phyloP scores from a whole-genome alignment of 495 filamentous ascomycete species.

The Daldinia concentrica region DNA sequence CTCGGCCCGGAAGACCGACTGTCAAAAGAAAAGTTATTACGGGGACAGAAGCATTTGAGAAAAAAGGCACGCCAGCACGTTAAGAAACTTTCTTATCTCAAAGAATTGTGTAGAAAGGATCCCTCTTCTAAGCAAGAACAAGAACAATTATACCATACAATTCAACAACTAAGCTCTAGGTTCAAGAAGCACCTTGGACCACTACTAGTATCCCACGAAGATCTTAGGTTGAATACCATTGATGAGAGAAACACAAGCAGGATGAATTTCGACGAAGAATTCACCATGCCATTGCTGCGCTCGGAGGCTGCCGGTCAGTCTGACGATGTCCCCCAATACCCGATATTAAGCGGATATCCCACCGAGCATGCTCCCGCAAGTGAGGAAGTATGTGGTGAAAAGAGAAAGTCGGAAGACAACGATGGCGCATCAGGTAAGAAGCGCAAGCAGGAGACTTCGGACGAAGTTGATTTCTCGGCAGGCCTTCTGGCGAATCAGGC shows the following conservation, averaged over 20 bases:
- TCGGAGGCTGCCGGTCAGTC: background rate
- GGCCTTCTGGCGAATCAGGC: background rate
- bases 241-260: background rate
- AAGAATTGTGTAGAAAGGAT: conserved; percentile 2
- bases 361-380: background rate
- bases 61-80: conserved; percentile 7
- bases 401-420: background rate
- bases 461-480: background rate
- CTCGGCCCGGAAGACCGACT: background rate
- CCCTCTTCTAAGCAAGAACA: conserved; percentile 1
- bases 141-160: conserved; percentile 2
- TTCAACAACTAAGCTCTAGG: conserved; percentile 13
- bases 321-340: background rate
- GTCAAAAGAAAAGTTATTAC: conserved; percentile 8
- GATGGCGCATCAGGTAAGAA: background rate
- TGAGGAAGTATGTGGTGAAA: background rate
- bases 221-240: background rate
- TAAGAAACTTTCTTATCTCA: conserved; percentile 9
- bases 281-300: background rate
- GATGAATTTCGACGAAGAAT: conserved; percentile 12
- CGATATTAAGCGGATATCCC: background rate
- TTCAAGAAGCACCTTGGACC: conserved; percentile 25
- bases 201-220: background rate
- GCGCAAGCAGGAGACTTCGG: background rate
- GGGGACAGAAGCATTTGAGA: background rate